phyloP scores from a whole-genome alignment of 176 grass and related monocot genomes.

The Triticum turgidum region DNA sequence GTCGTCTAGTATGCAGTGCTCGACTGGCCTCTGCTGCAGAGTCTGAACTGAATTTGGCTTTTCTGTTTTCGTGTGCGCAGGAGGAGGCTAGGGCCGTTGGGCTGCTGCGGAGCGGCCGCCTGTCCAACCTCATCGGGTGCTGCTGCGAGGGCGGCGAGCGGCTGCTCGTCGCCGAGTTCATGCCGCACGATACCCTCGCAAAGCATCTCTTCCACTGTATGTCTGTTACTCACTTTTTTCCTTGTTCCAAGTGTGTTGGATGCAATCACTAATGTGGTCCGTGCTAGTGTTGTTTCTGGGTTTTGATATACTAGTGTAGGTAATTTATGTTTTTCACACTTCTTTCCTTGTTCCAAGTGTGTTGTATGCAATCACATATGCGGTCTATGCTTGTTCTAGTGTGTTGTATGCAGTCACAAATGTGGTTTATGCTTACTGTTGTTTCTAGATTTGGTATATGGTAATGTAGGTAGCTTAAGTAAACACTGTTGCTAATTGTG shows the following conservation, averaged over 20 bases:
- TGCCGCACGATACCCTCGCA: slow-evolving; percentile 78
- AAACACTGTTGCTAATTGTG: slow-evolving; percentile 5
- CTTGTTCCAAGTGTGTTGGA: neutral
- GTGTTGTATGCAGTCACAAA: too few species aligned
- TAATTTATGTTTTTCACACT: neutral
- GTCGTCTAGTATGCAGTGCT: neutral
- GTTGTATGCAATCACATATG: neutral
- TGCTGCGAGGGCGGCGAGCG: slow-evolving; percentile 78
- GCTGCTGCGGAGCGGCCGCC: slow-evolving; percentile 63
- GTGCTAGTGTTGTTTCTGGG: slow-evolving; percentile 3
- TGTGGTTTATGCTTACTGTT: neutral
- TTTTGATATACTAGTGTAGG: neutral
- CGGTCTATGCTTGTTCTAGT: neutral
- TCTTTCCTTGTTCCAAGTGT: neutral
- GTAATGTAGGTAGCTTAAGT: neutral
- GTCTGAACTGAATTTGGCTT: neutral
- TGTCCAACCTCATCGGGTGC: slow-evolving; percentile 76
- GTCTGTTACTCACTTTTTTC: slow-evolving; percentile 1
- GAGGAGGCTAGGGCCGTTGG: slow-evolving; percentile 80
- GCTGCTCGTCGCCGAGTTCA: slow-evolving; percentile 76
- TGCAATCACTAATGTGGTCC: neutral
- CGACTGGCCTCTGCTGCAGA: neutral
- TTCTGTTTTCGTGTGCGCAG: slow-evolving; percentile 24
- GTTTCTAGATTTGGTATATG: neutral
- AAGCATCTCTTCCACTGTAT: slow-evolving; percentile 98